A percentile compares a stretch with the other conserved stretches of the same genome.
These are phyloP conservation scores for Diaporthe citriasiana DNA, from an alignment of 2,329 filamentous ascomycete genomes.

Conservation along the genomic window DNA sequence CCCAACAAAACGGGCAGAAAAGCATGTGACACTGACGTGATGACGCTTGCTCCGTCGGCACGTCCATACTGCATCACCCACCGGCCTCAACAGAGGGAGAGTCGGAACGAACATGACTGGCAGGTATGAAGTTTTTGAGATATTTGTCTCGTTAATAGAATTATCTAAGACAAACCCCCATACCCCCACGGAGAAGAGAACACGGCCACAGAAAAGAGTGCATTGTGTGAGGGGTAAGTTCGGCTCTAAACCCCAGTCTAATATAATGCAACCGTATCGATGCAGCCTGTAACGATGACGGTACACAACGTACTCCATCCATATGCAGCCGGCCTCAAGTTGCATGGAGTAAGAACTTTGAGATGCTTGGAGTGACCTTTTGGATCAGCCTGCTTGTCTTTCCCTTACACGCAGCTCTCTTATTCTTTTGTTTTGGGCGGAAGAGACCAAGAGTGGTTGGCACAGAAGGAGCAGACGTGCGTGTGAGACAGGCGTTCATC, in stretches of 20 bases:
- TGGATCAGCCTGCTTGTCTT: no score
- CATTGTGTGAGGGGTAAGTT: conserved; percentile 30
- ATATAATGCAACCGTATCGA: conserved; percentile 27
- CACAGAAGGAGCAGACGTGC: neutral
- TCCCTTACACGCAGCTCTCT: no score
- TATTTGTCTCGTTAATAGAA: neutral
- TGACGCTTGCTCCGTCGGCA: neutral
- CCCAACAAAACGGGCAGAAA: conserved; percentile 27
- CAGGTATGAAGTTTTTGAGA: neutral
- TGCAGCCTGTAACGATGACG: neutral
- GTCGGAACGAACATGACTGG: neutral
- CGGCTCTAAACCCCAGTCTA: conserved; percentile 23
- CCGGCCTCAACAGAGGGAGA: neutral
- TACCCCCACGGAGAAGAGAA: conserved; percentile 14
- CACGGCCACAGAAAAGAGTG: conserved; percentile 10
- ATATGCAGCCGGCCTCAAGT: neutral
- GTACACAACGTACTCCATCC: neutral
- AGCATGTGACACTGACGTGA: conserved; percentile 35
- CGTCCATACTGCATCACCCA: neutral
- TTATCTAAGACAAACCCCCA: conserved; percentile 34
- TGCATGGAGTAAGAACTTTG: neutral
- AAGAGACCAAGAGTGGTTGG: neutral
- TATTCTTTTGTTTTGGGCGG: neutral
- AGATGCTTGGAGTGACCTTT: neutral
- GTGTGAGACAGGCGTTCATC: neutral